Conservation (phyloP, 345 rosid genomes). For the Pugionium dolabratum region DNA sequence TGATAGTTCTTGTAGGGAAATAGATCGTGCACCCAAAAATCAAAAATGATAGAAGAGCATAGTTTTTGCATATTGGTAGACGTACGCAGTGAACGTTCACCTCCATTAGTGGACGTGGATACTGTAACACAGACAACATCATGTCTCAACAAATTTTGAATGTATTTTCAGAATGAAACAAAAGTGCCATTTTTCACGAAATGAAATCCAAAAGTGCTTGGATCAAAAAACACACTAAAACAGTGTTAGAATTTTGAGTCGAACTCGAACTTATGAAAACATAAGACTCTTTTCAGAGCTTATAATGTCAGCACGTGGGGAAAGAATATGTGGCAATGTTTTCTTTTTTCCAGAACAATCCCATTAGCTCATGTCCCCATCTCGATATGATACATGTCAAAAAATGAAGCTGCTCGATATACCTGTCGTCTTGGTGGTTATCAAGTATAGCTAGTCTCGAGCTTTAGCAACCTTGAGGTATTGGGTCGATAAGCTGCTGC, state of each 20-base stretch:
- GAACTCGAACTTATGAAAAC: background rate
- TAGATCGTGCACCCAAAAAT: too few species aligned
- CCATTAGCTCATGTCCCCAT: too few species aligned
- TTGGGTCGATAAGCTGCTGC: too few species aligned
- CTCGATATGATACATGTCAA: too few species aligned
- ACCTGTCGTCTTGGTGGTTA: too few species aligned
- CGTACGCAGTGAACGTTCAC: background rate
- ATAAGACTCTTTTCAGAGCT: too few species aligned
- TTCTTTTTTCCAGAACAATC: background rate
- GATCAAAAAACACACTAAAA: constrained; percentile 1
- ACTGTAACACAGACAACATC: too few species aligned
- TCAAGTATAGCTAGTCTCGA: too few species aligned
- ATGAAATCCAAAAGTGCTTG: background rate
- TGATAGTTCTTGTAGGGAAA: too few species aligned
- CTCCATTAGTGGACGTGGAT: background rate
- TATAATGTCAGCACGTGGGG: background rate
- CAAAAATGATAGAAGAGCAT: background rate
- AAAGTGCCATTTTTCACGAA: background rate
- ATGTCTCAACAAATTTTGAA: constrained; percentile 8
- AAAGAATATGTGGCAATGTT: background rate
- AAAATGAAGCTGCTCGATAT: too few species aligned
- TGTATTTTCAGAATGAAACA: constrained; percentile 1
- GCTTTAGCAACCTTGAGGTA: too few species aligned
- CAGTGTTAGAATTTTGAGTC: constrained; percentile 1
- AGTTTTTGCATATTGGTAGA: background rate